Base-by-base conservation (phyloP, 106 monocot genomes). In the Allium fistulosum region DNA sequence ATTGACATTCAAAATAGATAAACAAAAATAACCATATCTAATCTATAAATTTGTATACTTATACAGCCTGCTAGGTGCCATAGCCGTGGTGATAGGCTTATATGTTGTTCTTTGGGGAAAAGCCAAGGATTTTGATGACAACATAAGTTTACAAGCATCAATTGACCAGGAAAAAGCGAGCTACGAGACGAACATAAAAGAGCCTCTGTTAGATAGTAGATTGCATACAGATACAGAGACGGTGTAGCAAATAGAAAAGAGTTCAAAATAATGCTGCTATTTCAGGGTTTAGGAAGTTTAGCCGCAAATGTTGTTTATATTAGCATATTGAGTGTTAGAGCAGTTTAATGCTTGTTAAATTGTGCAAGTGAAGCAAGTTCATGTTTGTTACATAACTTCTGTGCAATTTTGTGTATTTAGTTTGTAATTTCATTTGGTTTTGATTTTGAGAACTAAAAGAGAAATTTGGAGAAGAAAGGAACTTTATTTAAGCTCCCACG, bases 21-120 rank as follows among this genome's bases (percentile, higher is more conserved):
- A 17, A 7, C 5, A 59, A n/a, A 59, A 2, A 22, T 7, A 59
- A n/a, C 58, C 9, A 9, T 22, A 10, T 58, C 13, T 58, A 58
- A n/a, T n/a, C 58, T 14, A 14, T 59, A 59, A 17, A 10, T 61
- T 11, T 27, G 37, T 63, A 46, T 28, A 18, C 26, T 26, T 27
- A 3, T 16, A 58, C 72, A 78, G 71, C 53, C 26, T 78, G 28
- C 3, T 78, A 16, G 77, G 77, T 78, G 66, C 66, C 59, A 28
- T 53, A 57, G 77, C 66, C 14, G 67, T 61, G 50, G 22, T 72
- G 3, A 11, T 22, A 16, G 77, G 77, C 28, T 67, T 72, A 49
- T 72, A 78, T 37, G 48, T 70, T 14, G 70, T 70, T 4, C 57
- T 70, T 37, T 78, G 71, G 77, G 77, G 77, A 13, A 78, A 78